Base-by-base conservation (phyloP, 2,329 filamentous ascomycete species). In the Graphilbum sp. region DNA sequence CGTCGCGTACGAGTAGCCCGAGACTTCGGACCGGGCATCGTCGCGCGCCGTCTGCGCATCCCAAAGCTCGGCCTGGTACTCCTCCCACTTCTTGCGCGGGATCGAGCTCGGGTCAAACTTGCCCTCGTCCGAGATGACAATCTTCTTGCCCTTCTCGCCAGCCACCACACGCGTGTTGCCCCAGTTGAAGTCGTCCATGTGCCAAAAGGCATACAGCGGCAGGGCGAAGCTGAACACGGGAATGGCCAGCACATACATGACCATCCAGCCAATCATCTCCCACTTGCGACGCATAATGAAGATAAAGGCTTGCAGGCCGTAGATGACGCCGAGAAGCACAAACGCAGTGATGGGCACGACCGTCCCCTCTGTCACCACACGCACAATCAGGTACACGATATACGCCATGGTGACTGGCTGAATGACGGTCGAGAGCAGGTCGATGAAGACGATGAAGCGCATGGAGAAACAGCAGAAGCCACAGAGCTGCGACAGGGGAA, bases 391-490 rank as follows among this genome's bases (percentile, higher is more conserved):
- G 56, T 96, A 98, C 40, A 72, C 69, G 47, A 98, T 80, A 54
- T 96, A 98, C 10, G 75, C 83, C 17, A 95, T 69, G 1, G 83
- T 90, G 42, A 95, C 85, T 3, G 90, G 90, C 54, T 93, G 86
- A 35, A 96, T 78, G 40, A 96, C 62, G 1, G 90, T 98, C 40
- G 83, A 90, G 45, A 98, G 66, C 49, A 98, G 65, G 59, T 98
- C 90, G 48, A 98, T 58, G 53, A 98, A 93, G 48, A 98, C 87
- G 42, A 98, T 73, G 59, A 98, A 98, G 51, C 90, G 80, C 90
- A 98, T 98, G 60, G 83, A 92, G 68, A 98, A 98, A 63, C 90
- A 98, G 69, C 90, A 98, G 78, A 98, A 98, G 62, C 90, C 90
- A 59, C 90, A 98, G 36, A 98, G 80, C 56, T 96, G 83, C 44